A percentile compares a stretch with the other conserved stretches of the same genome.
These are phyloP conservation scores for Eucalyptus erythrocorys DNA, from an alignment of 345 rosid genomes.

Conservation along the genomic window DNA sequence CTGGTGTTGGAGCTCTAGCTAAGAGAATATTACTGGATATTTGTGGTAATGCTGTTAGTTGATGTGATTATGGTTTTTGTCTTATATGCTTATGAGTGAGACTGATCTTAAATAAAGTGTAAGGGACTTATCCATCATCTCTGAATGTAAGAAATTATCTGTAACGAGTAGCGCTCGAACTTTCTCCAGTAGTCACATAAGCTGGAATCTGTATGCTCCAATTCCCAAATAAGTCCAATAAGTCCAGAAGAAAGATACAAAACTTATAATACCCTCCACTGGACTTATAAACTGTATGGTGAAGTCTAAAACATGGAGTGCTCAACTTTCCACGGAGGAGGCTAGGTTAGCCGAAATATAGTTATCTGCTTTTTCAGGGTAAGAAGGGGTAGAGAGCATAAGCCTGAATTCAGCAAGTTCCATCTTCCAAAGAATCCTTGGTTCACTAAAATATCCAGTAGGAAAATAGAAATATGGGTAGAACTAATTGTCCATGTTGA, in stretches of 20 bases:
- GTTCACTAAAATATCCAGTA: neutral
- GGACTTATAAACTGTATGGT: neutral
- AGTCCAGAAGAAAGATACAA: neutral
- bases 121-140: neutral
- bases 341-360: neutral
- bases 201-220: neutral
- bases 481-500: neutral
- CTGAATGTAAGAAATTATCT: neutral
- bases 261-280: neutral
- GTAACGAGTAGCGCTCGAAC: neutral
- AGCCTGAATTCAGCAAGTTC: neutral
- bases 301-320: neutral
- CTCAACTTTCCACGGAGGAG: neutral
- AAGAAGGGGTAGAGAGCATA: neutral
- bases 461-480: neutral
- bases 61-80: neutral
- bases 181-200: neutral
- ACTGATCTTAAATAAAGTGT: neutral
- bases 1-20: constrained; percentile 86
- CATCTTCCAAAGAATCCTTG: neutral
- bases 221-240: neutral
- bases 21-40: neutral
- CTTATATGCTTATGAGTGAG: neutral
- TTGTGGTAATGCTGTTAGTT: neutral
- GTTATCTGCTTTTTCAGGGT: neutral